A percentile compares a stretch with the other conserved stretches of the same genome.
Conservation (phyloP, 169 alveolate species). For the Plasmodium billcollinsi region DNA sequence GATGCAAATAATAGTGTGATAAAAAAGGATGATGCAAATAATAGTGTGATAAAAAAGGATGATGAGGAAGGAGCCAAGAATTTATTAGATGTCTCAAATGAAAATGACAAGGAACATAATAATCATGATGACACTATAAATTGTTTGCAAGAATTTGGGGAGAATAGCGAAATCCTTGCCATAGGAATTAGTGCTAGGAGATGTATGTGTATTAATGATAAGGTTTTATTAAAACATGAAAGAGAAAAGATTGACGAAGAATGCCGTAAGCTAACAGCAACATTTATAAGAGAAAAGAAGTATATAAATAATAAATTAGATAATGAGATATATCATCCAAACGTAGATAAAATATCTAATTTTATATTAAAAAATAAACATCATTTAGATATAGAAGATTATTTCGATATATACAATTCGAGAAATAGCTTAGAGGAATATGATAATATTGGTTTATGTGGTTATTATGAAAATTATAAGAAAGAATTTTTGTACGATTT, state of each 20-base stretch:
- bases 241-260: conserved; percentile 58
- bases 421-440: conserved; percentile 78
- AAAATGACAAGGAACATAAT: not conserved
- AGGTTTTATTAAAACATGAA: conserved; percentile 45
- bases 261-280: conserved; percentile 66
- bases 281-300: conserved; percentile 63
- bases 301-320: conserved; percentile 39
- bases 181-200: conserved; percentile 48
- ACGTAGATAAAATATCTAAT: conserved; percentile 71
- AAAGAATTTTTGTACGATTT: conserved; percentile 84
- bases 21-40: conserved; percentile 12
- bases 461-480: conserved; percentile 89
- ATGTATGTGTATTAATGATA: conserved; percentile 74
- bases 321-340: conserved; percentile 12
- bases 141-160: not conserved
- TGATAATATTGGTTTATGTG: conserved; percentile 86
- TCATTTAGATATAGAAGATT: conserved; percentile 69
- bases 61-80: not conserved
- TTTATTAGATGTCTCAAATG: not conserved
- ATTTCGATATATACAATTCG: conserved; percentile 71
- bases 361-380: conserved; percentile 76
- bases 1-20: no score
- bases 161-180: conserved; percentile 25
- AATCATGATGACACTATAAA: not conserved
- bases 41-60: not conserved